Conservation (phyloP, 192 early-diverging fungal species). For the Coemansia sp. region DNA sequence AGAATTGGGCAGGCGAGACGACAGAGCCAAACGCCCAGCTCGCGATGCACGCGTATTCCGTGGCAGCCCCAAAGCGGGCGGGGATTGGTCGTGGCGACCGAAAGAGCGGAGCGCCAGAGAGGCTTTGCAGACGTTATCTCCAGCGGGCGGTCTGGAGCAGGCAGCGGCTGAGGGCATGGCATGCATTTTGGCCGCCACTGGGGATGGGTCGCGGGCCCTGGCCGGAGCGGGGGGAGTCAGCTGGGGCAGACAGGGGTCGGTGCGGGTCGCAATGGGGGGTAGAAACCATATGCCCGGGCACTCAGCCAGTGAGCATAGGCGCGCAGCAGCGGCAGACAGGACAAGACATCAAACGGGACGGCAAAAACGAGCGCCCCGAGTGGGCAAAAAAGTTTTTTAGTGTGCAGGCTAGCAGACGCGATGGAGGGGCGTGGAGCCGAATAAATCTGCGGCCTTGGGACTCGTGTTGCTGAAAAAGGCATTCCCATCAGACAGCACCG, state of each 20-base stretch:
- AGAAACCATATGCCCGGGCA: conserved; percentile 6
- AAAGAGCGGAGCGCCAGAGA: conserved; percentile 8
- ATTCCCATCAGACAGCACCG: conserved; percentile 21
- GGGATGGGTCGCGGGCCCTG: conserved; percentile 6
- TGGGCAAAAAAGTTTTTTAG: conserved; percentile 8
- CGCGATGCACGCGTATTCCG: not conserved
- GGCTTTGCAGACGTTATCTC: conserved; percentile 19
- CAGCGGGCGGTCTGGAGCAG: conserved; percentile 10
- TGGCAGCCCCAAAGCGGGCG: conserved; percentile 7
- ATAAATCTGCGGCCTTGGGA: conserved; percentile 43
- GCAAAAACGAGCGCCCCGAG: not conserved
- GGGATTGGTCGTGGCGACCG: conserved; percentile 14
- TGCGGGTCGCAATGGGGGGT: conserved; percentile 1
- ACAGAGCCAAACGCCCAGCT: not conserved
- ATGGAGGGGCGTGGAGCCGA: conserved; percentile 21
- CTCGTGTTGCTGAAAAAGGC: conserved; percentile 41
- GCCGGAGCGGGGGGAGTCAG: conserved; percentile 6
- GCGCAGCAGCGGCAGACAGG: conserved; percentile 5
- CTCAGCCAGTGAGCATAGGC: conserved; percentile 17
- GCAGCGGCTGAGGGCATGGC: conserved; percentile 6
- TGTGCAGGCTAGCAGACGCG: conserved; percentile 21
- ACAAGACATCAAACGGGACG: not conserved
- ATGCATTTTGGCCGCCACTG: conserved; percentile 7
- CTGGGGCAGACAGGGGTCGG: conserved; percentile 2
- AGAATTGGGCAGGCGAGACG: not conserved